These are phyloP conservation scores for Warburgia ugandensis DNA, from an alignment of 164 flowering plant species.

Conservation along the genomic window DNA sequence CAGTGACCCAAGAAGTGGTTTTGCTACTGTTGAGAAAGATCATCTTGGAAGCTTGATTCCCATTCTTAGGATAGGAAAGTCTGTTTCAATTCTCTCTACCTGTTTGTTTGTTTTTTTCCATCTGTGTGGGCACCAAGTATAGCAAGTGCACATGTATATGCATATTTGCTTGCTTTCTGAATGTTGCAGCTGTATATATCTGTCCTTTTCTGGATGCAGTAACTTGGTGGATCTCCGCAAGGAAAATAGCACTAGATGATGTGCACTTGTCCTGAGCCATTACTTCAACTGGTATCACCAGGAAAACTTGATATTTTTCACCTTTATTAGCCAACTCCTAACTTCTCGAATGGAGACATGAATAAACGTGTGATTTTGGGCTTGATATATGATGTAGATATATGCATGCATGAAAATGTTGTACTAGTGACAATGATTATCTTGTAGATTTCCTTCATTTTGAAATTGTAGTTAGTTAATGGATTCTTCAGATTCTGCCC, in stretches of 20 bases:
- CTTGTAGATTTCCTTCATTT: no score
- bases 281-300: not conserved
- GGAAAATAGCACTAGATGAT: no score
- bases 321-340: no score
- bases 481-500: no score
- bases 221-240: not conserved
- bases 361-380: no score
- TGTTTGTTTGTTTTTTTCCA: conserved; percentile 3
- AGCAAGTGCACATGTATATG: not conserved
- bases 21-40: conserved; percentile 83
- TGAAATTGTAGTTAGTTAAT: no score
- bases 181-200: not conserved
- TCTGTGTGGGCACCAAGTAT: not conserved
- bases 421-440: no score
- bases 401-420: no score
- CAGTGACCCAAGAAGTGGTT: conserved; percentile 85
- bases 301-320: no score
- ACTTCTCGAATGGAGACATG: no score
- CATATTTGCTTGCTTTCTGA: not conserved
- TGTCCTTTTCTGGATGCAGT: not conserved
- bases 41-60: conserved; percentile 91
- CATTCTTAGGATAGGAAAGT: conserved; percentile 95
- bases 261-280: not conserved
- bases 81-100: conserved; percentile 1
- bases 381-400: no score